Percentiles rank a stretch among this genome's conserved stretches.
Conservation (phyloP, 177 flowering plant genomes). For the Vitis hybrid region DNA sequence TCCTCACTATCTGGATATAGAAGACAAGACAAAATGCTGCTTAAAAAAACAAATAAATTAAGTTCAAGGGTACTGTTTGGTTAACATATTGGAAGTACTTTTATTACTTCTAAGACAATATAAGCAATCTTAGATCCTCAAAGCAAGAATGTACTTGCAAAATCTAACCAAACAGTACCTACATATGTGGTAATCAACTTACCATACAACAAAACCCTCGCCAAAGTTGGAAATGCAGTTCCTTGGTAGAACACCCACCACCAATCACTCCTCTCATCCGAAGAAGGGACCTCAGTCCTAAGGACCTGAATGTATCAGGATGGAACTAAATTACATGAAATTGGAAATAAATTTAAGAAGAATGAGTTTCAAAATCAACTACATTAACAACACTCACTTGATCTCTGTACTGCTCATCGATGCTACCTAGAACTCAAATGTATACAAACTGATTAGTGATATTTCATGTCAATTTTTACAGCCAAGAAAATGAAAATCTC, state of each 20-base stretch:
- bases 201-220: conserved; percentile 71
- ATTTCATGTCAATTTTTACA: too few relatives aligned
- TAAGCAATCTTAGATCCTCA: too few relatives aligned
- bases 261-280: conserved; percentile 49
- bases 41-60: too few relatives aligned
- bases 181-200: conserved; percentile 11
- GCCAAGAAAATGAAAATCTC: too few relatives aligned
- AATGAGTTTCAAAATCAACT: neutral
- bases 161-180: neutral
- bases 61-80: too few relatives aligned
- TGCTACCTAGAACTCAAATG: conserved; percentile 39
- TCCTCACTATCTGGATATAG: too few relatives aligned
- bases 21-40: too few relatives aligned
- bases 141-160: too few relatives aligned
- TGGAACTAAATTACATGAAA: neutral
- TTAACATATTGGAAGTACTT: too few relatives aligned
- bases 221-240: conserved; percentile 67
- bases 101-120: too few relatives aligned
- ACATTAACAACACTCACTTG: conserved; percentile 28
- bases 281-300: conserved; percentile 25
- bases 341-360: neutral
- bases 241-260: conserved; percentile 69
- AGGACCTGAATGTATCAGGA: conserved; percentile 31
- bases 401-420: conserved; percentile 39
- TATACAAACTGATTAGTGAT: too few relatives aligned